Percentiles rank a stretch among this genome's conserved stretches.
Conservation (phyloP, 345 rosid species). For the Cardamine occulta region DNA sequence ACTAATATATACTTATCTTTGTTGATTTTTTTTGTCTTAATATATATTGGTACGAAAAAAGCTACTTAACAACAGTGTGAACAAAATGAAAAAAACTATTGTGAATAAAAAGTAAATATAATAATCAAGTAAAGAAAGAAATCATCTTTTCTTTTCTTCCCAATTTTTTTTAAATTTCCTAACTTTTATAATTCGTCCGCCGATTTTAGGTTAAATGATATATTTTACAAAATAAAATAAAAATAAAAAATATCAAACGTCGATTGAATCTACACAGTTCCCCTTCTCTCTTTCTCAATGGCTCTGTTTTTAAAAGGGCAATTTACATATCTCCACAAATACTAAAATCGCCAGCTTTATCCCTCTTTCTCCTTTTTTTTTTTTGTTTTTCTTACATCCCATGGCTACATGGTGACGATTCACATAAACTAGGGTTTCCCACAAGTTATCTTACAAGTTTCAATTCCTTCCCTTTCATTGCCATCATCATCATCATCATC, state of each 20-base stretch:
- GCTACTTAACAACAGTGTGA: background rate
- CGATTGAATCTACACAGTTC: slow-evolving; percentile 35
- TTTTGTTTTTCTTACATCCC: background rate
- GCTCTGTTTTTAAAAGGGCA: slow-evolving; percentile 41
- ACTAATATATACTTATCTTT: background rate
- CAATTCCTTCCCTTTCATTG: background rate
- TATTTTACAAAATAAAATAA: background rate
- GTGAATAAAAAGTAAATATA: no score
- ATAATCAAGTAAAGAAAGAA: background rate
- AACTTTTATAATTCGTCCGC: background rate
- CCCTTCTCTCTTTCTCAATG: slow-evolving; percentile 20
- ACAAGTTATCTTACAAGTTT: slow-evolving; percentile 33
- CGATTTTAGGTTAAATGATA: slow-evolving; percentile 32
- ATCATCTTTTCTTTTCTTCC: background rate
- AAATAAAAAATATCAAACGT: slow-evolving; percentile 13
- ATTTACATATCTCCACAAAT: background rate
- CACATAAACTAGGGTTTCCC: slow-evolving; percentile 35
- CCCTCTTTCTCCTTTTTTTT: background rate
- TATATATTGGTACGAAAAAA: background rate
- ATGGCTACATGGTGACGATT: slow-evolving; percentile 33
- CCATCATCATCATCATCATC: background rate
- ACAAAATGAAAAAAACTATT: background rate
- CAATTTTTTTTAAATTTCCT: background rate
- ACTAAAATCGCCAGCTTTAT: slow-evolving; percentile 34
- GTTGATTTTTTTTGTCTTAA: background rate